Percentiles rank a stretch among this genome's conserved stretches.
Conservation (phyloP, 306 rosid species). For the Fragaria iinumae region DNA sequence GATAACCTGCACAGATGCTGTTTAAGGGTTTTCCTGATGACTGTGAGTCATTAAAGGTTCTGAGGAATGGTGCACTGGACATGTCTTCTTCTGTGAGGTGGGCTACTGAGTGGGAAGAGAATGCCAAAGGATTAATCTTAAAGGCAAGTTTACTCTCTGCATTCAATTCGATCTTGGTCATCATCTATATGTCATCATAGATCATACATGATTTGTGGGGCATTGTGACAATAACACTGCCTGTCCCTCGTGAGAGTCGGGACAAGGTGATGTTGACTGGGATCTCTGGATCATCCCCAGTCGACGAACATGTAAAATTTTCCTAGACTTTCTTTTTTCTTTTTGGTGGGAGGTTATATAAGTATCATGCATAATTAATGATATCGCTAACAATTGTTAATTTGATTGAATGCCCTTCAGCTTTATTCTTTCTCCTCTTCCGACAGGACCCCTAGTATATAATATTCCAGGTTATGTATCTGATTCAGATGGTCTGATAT, state of each 20-base stretch:
- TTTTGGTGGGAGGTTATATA: neutral
- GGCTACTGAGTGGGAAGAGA: conserved; percentile 87
- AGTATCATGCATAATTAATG: neutral
- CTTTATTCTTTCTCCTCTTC: neutral
- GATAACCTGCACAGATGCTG: conserved; percentile 55
- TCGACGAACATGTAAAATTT: neutral
- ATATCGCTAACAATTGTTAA: neutral
- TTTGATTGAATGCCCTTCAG: neutral
- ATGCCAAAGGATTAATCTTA: conserved; percentile 74
- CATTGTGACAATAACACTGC: neutral
- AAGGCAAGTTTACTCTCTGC: conserved; percentile 48
- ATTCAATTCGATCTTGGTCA: neutral
- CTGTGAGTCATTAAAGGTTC: conserved; percentile 54
- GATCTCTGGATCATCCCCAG: too few relatives aligned
- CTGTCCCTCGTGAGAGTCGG: neutral
- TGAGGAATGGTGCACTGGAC: conserved; percentile 64
- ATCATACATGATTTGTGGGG: neutral
- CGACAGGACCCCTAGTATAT: neutral
- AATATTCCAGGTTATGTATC: neutral
- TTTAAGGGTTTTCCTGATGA: conserved; percentile 85
- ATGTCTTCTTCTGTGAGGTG: conserved; percentile 68
- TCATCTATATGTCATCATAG: neutral
- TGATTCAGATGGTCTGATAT: neutral
- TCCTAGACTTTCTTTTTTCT: neutral
- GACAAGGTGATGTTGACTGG: neutral